A percentile compares a stretch with the other conserved stretches of the same genome.
phyloP scores from a whole-genome alignment of 208 protist species.

The Wallacemonas sp. region DNA sequence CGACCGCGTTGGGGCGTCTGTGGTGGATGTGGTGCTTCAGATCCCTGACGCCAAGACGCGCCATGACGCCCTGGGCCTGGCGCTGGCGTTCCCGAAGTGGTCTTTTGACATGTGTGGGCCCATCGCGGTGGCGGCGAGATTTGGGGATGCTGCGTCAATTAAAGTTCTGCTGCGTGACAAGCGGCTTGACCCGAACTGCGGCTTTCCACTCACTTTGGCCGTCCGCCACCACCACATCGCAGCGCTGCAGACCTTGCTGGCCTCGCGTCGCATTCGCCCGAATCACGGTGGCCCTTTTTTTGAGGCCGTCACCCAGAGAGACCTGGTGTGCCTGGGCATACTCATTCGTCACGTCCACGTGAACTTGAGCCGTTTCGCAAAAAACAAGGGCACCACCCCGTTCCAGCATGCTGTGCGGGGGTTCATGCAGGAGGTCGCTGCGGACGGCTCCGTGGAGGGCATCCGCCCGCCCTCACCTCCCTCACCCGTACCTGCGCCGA shows the following conservation, averaged over 20 bases:
- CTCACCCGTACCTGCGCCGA: too few species aligned
- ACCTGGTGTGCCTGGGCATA: conserved; percentile 21
- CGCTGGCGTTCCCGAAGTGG: conserved; percentile 27
- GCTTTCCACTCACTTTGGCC: conserved; percentile 40
- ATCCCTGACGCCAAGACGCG: conserved; percentile 28
- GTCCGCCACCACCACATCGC: conserved; percentile 29
- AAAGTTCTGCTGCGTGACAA: conserved; percentile 24
- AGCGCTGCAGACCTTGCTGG: conserved; percentile 22
- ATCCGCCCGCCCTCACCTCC: too few species aligned
- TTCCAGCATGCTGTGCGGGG: conserved; percentile 37
- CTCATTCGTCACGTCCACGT: conserved; percentile 20
- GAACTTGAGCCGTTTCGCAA: conserved; percentile 40
- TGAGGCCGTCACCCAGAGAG: conserved; percentile 27
- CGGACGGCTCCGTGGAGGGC: neutral
- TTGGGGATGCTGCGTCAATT: conserved; percentile 33
- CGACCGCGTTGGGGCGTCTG: conserved; percentile 21
- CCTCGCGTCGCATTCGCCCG: conserved; percentile 26
- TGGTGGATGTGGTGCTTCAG: conserved; percentile 45
- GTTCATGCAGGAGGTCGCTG: conserved; percentile 12
- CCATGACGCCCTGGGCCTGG: conserved; percentile 22
- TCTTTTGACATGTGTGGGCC: conserved; percentile 39
- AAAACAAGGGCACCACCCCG: conserved; percentile 32
- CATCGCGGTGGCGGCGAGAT: conserved; percentile 36
- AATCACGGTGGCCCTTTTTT: conserved; percentile 44
- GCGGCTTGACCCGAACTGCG: conserved; percentile 40